Conservation (phyloP, 139 green algal genomes). For the Tetradesmus lagerheimii region DNA sequence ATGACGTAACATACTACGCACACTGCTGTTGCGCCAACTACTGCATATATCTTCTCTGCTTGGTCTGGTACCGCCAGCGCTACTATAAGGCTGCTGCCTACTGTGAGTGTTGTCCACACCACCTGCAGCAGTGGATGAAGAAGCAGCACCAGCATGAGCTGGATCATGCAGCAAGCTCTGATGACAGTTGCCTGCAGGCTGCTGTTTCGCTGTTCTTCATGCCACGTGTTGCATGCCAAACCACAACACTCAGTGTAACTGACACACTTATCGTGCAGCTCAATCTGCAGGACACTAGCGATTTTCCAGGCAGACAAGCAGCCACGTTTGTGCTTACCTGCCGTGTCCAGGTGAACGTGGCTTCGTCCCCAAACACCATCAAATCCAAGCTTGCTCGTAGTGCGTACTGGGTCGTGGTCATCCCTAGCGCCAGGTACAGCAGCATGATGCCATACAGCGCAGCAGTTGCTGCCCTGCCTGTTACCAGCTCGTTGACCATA, state of each 20-base stretch:
- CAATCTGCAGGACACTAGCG: too few relatives aligned
- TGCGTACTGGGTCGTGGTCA: conserved; percentile 72
- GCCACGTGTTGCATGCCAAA: not conserved
- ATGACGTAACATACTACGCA: conserved; percentile 78
- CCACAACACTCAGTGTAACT: too few relatives aligned
- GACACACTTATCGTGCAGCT: too few relatives aligned
- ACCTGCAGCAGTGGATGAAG: conserved; percentile 16
- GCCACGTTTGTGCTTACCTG: conserved; percentile 53
- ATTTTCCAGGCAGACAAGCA: too few relatives aligned
- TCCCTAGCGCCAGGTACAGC: conserved; percentile 66
- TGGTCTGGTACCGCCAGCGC: conserved; percentile 50
- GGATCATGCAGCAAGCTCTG: not conserved
- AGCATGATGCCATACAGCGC: conserved; percentile 50
- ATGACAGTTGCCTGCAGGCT: not conserved
- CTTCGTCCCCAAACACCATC: conserved; percentile 66
- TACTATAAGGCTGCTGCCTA: conserved; percentile 53
- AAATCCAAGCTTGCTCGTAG: conserved; percentile 66
- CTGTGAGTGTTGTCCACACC: conserved; percentile 38
- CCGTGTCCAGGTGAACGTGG: conserved; percentile 53
- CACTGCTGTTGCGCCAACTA: conserved; percentile 79
- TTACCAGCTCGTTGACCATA: conserved; percentile 69
- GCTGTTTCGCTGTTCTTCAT: not conserved
- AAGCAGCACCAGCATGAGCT: not conserved
- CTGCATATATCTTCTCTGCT: conserved; percentile 62
- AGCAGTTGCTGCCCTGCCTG: conserved; percentile 31